Base-by-base conservation (phyloP, 2,329 filamentous ascomycete genomes). In the Alternaria tenuissima region DNA sequence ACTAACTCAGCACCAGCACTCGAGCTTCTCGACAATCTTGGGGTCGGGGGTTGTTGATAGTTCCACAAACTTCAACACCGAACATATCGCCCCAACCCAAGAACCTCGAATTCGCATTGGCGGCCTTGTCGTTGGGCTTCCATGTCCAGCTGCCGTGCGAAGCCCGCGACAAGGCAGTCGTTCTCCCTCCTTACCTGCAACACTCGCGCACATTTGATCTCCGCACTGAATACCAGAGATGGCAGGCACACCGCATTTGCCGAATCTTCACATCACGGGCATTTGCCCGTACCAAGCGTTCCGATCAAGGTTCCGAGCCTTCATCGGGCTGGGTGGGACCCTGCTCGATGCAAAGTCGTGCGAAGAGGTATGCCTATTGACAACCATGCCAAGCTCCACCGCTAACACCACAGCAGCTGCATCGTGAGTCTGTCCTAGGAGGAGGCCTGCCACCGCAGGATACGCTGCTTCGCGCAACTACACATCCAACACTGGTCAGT, bases 171-270 rank as follows among this genome's bases (percentile, higher is more conserved):
- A 99, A 99, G 86, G 91, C 94, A 68, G 95, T 98, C 42, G 95
- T 98, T 52, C 88, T 99, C 38, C 95, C 95, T 26, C 91, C 94
- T 11, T 99, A 99, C 80, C 87, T 99, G 61, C 95, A 99, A 83
- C 95, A 99, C 84, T 97, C 95, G 41, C 90, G 95, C 62, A 97
- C 94, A 59, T 99, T 98, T 78, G 95, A 98, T 78, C 87, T 99
- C 59, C 91, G 95, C 65, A 96, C 93, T 74, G 95, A 99, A 82
- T 99, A 99, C 79, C 94, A 97, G 83, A 88, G 94, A 78, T 99
- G 95, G 94, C 95, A 98, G 81, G 93, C 96, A 74, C 94, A 98
- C 6, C n/a, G 38, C 9, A 9, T 41, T 12, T 14, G 12, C 20
- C 16, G 39, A 24, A 7, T 42, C 39, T 42, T 24, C 39, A 42